phyloP scores from a whole-genome alignment of 148 eudicot species.

The Oxyria digyna region DNA sequence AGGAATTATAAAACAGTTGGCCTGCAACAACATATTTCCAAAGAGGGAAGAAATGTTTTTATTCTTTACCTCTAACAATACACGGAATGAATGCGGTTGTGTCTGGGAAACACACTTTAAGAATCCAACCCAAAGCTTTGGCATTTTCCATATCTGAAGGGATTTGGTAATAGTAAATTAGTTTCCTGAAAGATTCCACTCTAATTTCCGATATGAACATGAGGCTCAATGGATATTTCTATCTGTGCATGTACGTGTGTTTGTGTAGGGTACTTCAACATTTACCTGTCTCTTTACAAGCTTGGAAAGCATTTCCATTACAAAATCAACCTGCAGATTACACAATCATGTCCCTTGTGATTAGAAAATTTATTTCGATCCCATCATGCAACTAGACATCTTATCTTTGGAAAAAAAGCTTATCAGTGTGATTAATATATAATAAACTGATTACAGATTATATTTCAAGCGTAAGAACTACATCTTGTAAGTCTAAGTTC shows the following conservation, averaged over 20 bases:
- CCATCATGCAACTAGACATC: not conserved
- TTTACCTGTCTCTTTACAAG: slow-evolving; percentile 79
- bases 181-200: not conserved
- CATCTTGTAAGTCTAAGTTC: not conserved
- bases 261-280: not conserved
- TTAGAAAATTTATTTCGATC: not conserved
- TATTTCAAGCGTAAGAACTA: not conserved
- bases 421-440: not conserved
- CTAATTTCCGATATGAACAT: not conserved
- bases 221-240: not conserved
- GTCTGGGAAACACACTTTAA: slow-evolving; percentile 92
- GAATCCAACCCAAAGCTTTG: slow-evolving; percentile 92
- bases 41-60: too few relatives aligned
- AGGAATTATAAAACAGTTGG: not conserved
- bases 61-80: slow-evolving; percentile 66
- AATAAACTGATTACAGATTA: not conserved
- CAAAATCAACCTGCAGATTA: slow-evolving; percentile 66
- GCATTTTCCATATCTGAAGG: slow-evolving; percentile 82
- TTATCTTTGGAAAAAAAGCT: not conserved
- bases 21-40: not conserved
- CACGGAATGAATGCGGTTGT: slow-evolving; percentile 84
- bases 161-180: not conserved
- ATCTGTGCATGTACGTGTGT: too few relatives aligned
- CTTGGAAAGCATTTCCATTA: slow-evolving; percentile 86
- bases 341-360: not conserved